phyloP scores from a whole-genome alignment of 306 rosid species.

The Fragaria vesca region DNA sequence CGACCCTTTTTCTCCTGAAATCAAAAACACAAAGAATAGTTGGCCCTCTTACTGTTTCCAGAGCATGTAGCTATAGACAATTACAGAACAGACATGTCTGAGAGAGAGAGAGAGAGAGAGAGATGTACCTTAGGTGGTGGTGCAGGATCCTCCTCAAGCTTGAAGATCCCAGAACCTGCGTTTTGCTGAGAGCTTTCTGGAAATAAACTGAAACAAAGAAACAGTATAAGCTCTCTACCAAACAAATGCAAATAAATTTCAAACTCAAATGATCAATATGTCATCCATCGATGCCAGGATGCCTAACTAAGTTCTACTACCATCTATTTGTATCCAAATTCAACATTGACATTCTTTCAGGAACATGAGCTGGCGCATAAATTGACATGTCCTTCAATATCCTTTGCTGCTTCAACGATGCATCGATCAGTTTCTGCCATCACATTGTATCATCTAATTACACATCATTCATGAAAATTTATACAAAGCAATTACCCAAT shows the following conservation, averaged over 20 bases:
- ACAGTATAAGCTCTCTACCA: constrained; percentile 22
- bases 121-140: constrained; percentile 59
- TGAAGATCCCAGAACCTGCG: constrained; percentile 39
- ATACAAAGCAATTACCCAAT: background rate
- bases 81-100: background rate
- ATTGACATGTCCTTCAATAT: constrained; percentile 71
- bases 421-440: constrained; percentile 66
- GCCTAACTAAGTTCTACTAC: constrained; percentile 27
- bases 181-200: constrained; percentile 53
- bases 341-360: constrained; percentile 42
- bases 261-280: background rate
- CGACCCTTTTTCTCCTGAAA: constrained; percentile 86
- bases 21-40: constrained; percentile 17
- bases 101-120: constrained; percentile 10
- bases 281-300: background rate
- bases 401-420: constrained; percentile 71
- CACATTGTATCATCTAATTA: constrained; percentile 13
- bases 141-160: constrained; percentile 52
- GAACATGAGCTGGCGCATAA: constrained; percentile 45
- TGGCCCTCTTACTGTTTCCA: background rate
- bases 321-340: constrained; percentile 50
- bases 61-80: background rate
- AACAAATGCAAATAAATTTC: background rate
- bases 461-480: constrained; percentile 14
- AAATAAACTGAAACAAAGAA: constrained; percentile 43